phyloP scores from a whole-genome alignment of 768 basidiomycete genomes.

The Hirschioporus abietinus region DNA sequence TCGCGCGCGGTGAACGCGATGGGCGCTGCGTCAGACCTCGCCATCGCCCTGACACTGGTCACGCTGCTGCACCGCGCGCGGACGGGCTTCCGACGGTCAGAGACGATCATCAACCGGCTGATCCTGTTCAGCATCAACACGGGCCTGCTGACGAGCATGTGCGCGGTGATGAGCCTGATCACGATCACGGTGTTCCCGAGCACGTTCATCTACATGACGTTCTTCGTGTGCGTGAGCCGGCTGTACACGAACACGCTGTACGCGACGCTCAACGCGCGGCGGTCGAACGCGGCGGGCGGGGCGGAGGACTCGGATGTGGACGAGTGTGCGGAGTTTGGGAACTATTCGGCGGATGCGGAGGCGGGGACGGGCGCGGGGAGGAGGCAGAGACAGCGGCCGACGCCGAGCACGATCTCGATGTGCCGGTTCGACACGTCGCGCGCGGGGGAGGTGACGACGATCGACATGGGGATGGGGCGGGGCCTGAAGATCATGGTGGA shows the following conservation, averaged over 20 bases:
- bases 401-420: constrained; percentile 1
- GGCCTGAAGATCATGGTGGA: background rate
- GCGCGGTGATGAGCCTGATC: background rate
- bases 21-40: constrained; percentile 4
- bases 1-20: constrained; percentile 5
- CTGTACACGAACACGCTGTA: constrained; percentile 1
- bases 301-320: background rate
- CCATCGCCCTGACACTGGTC: background rate
- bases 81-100: constrained; percentile 5
- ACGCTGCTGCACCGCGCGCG: background rate
- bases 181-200: constrained; percentile 4
- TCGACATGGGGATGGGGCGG: background rate
- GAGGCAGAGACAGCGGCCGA: background rate
- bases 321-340: background rate
- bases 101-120: constrained; percentile 11
- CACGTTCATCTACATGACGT: constrained; percentile 3
- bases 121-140: constrained; percentile 13
- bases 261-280: background rate
- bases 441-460: background rate
- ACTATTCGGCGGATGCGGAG: background rate
- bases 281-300: background rate
- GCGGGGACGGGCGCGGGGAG: background rate
- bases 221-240: constrained; percentile 3
- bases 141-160: constrained; percentile 9
- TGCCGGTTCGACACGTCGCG: background rate